Conservation (phyloP, 2,329 filamentous ascomycete species). For the Xylaria sp. region DNA sequence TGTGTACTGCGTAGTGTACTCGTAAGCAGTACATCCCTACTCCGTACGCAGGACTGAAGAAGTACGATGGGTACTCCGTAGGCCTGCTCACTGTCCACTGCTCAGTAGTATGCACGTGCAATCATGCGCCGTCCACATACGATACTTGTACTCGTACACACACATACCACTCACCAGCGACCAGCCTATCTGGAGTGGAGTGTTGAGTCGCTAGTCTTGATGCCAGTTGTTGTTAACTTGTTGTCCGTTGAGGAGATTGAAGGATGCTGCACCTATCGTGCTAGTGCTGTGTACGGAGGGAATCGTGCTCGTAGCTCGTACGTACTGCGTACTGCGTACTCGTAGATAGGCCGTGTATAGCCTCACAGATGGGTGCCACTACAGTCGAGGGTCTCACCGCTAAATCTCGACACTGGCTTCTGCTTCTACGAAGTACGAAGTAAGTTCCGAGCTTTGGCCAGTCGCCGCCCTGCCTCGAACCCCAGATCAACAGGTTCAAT, state of each 20-base stretch:
- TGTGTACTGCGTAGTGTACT: neutral
- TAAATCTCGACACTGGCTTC: constrained; percentile 1
- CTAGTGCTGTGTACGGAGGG: neutral
- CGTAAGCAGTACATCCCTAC: neutral
- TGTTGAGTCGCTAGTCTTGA: neutral
- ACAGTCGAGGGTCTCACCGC: constrained; percentile 5
- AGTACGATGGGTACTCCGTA: too few species aligned
- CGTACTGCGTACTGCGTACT: neutral
- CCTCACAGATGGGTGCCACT: neutral
- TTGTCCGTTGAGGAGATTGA: neutral
- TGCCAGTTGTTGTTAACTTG: neutral
- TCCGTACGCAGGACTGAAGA: too few species aligned
- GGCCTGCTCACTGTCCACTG: neutral
- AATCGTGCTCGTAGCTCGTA: neutral
- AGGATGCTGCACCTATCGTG: neutral
- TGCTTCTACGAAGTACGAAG: neutral
- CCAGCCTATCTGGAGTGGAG: neutral
- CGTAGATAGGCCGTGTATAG: neutral
- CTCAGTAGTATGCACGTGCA: neutral
- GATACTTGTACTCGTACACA: neutral
- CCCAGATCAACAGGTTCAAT: neutral
- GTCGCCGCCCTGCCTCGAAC: neutral
- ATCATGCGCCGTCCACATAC: neutral
- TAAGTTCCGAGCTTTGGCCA: neutral
- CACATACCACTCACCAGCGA: neutral